phyloP scores from a whole-genome alignment of 164 flowering plant genomes.

The Annona cherimola region DNA sequence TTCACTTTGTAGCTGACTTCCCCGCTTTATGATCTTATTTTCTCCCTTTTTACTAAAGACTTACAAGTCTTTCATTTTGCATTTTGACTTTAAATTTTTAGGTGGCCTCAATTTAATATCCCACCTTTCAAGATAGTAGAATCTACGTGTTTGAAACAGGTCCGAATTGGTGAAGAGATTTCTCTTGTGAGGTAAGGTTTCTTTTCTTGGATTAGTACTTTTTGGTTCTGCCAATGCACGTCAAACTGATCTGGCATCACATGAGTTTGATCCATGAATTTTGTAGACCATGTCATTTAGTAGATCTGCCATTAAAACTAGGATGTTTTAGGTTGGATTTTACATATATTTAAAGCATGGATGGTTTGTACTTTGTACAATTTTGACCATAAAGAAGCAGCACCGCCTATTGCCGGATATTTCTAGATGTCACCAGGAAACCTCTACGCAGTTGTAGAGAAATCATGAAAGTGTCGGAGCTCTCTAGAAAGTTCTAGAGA shows the following conservation, averaged over 20 bases:
- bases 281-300: not conserved
- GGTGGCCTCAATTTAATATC: constrained; percentile 82
- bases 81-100: constrained; percentile 14
- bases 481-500: too few relatives aligned
- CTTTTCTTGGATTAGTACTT: not conserved
- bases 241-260: not conserved
- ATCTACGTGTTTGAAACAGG: constrained; percentile 50
- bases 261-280: not conserved
- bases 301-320: not conserved
- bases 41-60: not conserved
- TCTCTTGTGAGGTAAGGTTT: constrained; percentile 68
- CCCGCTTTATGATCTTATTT: too few relatives aligned
- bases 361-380: not conserved
- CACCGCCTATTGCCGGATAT: too few relatives aligned
- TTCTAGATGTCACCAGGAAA: too few relatives aligned
- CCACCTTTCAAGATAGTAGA: constrained; percentile 68
- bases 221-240: not conserved
- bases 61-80: not conserved
- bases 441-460: too few relatives aligned
- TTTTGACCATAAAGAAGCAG: too few relatives aligned
- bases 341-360: not conserved
- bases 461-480: too few relatives aligned
- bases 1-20: too few relatives aligned
- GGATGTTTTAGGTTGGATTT: not conserved
- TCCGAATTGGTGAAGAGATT: constrained; percentile 72